Evolutionary conservation across 2,329 filamentous ascomycete genomes (phyloP).

Genomic region (Aspergillus sp.): DNA sequence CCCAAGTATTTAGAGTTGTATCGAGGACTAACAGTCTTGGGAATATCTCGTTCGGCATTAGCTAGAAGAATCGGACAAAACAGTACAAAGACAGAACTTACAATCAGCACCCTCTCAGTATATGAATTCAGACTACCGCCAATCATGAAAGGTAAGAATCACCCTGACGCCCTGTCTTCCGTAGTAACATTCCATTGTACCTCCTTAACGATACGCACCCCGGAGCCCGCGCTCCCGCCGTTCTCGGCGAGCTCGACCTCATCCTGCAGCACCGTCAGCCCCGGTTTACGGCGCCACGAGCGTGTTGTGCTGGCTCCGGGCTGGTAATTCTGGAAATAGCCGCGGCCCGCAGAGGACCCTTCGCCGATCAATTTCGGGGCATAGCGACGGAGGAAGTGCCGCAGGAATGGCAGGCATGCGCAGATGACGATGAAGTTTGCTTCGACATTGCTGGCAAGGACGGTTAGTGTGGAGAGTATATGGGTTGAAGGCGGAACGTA

Average conservation of each 20-base stretch:
- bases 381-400: conserved; percentile 23
- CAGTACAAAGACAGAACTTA: too few relatives aligned
- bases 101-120: too few relatives aligned
- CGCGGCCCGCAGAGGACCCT: conserved; percentile 3
- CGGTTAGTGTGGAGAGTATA: neutral
- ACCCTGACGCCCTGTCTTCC: conserved; percentile 2
- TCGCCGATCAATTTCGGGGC: conserved; percentile 17
- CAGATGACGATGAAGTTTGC: conserved; percentile 26
- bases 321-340: conserved; percentile 12
- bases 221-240: conserved; percentile 9
- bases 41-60: too few relatives aligned
- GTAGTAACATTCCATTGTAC: conserved; percentile 19
- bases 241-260: conserved; percentile 20
- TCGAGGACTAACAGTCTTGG: too few relatives aligned
- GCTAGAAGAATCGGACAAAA: too few relatives aligned
- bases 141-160: too few relatives aligned
- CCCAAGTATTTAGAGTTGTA: too few relatives aligned
- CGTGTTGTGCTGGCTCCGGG: conserved; percentile 7
- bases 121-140: too few relatives aligned
- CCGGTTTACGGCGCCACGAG: conserved; percentile 10
- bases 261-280: conserved; percentile 10
- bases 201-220: conserved; percentile 17
- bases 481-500: neutral
- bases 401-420: conserved; percentile 22
- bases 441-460: conserved; percentile 21